Evolutionary conservation across 148 eudicot genomes (phyloP).

Genomic region (Polygonum aviculare): DNA sequence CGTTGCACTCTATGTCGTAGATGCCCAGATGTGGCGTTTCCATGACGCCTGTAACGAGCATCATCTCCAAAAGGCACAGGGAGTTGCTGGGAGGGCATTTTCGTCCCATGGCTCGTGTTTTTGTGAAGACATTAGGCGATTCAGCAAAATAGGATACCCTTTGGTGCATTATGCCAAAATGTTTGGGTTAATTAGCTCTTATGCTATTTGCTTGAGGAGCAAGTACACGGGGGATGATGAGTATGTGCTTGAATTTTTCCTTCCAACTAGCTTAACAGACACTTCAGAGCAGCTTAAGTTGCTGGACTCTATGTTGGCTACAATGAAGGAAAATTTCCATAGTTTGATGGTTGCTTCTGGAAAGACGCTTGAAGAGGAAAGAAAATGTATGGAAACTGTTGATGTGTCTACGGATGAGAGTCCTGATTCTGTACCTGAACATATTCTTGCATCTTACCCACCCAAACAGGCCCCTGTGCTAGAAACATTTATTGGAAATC

Average conservation of each 20-base stretch:
- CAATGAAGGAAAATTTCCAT: constrained; percentile 52
- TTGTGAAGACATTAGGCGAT: constrained; percentile 60
- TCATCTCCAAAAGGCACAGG: constrained; percentile 87
- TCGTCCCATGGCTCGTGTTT: constrained; percentile 49
- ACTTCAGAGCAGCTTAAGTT: constrained; percentile 34
- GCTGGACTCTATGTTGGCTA: constrained; percentile 50
- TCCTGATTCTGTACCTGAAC: constrained; percentile 26
- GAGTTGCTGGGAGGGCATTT: constrained; percentile 89
- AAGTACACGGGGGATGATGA: constrained; percentile 71
- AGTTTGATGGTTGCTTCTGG: constrained; percentile 80
- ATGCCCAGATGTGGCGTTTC: constrained; percentile 89
- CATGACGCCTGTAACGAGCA: constrained; percentile 92
- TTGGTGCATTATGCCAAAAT: constrained; percentile 90
- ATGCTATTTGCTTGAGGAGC: constrained; percentile 81
- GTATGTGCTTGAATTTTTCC: constrained; percentile 82
- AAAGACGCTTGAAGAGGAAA: constrained; percentile 54
- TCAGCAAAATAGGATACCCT: constrained; percentile 77
- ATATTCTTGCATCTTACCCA: constrained; percentile 14
- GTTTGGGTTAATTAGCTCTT: constrained; percentile 66
- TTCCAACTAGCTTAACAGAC: constrained; percentile 47
- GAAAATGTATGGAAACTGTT: constrained; percentile 43
- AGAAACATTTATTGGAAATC: constrained; percentile 28
- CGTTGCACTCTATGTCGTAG: constrained; percentile 78
- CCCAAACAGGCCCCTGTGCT: constrained; percentile 14
- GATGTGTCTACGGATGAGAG: constrained; percentile 41